Evolutionary conservation across 2,329 filamentous ascomycete genomes (phyloP).

Genomic region (Xylariaceae sp.): DNA sequence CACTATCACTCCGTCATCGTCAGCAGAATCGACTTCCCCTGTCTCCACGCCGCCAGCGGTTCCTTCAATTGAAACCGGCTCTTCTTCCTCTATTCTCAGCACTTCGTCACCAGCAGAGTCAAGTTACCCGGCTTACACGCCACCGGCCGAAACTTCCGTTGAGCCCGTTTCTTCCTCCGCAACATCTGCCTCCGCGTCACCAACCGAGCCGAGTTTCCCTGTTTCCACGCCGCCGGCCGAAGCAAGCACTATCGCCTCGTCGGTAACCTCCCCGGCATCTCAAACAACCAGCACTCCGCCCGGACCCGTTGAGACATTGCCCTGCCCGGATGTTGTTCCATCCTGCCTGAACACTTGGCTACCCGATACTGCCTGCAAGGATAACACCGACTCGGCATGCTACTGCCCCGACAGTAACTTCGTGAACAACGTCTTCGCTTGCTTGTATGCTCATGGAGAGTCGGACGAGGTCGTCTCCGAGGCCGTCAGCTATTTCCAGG

Average conservation of each 20-base stretch:
- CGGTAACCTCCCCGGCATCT: slow-evolving; percentile 31
- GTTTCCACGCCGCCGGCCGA: slow-evolving; percentile 4
- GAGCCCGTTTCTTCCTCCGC: slow-evolving; percentile 25
- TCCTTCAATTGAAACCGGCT: not conserved
- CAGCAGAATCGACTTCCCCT: not conserved
- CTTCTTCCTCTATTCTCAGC: slow-evolving; percentile 4
- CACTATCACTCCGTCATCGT: slow-evolving; percentile 2
- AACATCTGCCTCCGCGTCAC: slow-evolving; percentile 14
- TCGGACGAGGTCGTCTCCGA: slow-evolving; percentile 60
- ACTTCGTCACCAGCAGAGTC: not conserved
- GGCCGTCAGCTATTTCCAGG: slow-evolving; percentile 80
- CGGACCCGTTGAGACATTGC: slow-evolving; percentile 41
- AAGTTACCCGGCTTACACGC: not conserved
- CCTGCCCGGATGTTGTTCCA: slow-evolving; percentile 69
- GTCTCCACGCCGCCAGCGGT: slow-evolving; percentile 17
- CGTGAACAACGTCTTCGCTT: slow-evolving; percentile 73
- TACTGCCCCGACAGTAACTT: slow-evolving; percentile 79
- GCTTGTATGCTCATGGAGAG: slow-evolving; percentile 71
- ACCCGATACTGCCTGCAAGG: slow-evolving; percentile 64
- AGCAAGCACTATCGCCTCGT: slow-evolving; percentile 24
- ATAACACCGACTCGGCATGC: slow-evolving; percentile 78
- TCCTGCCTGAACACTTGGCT: slow-evolving; percentile 92
- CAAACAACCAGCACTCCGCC: slow-evolving; percentile 27
- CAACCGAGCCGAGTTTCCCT: not conserved
- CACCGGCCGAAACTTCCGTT: not conserved